These are phyloP conservation scores for Cardamine resedifolia DNA, from an alignment of 345 rosid genomes.

Conservation along the genomic window DNA sequence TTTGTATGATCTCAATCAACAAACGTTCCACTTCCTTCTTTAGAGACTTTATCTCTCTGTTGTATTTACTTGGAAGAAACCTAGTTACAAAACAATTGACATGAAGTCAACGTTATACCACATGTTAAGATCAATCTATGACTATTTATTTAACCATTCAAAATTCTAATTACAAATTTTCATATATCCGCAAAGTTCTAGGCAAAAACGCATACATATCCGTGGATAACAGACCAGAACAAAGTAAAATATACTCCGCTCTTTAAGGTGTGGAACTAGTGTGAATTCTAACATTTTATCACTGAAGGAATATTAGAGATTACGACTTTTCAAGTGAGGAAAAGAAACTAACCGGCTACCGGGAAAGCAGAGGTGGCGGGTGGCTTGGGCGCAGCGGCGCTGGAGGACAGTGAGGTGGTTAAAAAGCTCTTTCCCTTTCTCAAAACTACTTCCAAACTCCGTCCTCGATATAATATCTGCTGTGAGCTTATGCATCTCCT, in stretches of 20 bases:
- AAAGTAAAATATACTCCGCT: too few species aligned
- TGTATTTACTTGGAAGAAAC: constrained; percentile 84
- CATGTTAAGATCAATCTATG: not conserved
- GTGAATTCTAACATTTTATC: not conserved
- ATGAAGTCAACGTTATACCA: constrained; percentile 1
- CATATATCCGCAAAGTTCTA: too few species aligned
- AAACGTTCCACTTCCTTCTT: constrained; percentile 80
- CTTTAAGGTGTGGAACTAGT: too few species aligned
- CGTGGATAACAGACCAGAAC: too few species aligned
- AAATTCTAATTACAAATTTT: not conserved
- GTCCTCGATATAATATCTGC: constrained; percentile 88
- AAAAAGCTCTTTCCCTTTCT: constrained; percentile 87
- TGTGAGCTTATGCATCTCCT: constrained; percentile 68
- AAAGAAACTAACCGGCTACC: constrained; percentile 68
- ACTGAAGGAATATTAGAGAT: not conserved
- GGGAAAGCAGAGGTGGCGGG: constrained; percentile 80
- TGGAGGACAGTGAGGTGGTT: constrained; percentile 66
- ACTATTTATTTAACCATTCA: not conserved
- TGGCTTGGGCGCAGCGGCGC: constrained; percentile 71
- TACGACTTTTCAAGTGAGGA: too few species aligned
- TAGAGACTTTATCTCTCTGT: constrained; percentile 74
- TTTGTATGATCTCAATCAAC: constrained; percentile 80
- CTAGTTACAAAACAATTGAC: constrained; percentile 36
- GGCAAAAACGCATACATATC: too few species aligned
- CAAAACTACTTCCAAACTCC: constrained; percentile 71